Evolutionary conservation across 306 rosid species (phyloP).

Genomic region (Glycine soja): DNA sequence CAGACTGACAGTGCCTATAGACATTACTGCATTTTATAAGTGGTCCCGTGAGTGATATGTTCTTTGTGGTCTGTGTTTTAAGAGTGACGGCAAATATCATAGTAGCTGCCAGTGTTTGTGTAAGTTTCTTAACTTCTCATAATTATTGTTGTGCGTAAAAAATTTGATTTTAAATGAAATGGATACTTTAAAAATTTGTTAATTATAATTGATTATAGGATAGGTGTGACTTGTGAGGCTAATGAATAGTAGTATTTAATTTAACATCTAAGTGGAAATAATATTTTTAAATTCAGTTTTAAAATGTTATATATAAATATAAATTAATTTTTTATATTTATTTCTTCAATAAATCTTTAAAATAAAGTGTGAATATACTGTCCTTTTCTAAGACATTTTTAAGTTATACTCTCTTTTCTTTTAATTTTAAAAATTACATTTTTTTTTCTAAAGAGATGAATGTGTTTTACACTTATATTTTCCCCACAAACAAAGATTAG

Average conservation of each 20-base stretch:
- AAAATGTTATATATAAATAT: not conserved
- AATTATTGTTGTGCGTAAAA: not conserved
- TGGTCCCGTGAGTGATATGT: not conserved
- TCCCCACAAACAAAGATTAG: not conserved
- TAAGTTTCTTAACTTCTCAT: not conserved
- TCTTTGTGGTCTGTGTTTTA: not conserved
- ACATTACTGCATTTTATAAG: not conserved
- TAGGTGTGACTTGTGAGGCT: not conserved
- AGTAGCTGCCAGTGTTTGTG: not conserved
- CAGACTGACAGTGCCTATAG: not conserved
- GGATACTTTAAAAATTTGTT: not conserved
- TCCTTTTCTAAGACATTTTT: no score
- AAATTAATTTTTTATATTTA: not conserved
- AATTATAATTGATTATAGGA: not conserved
- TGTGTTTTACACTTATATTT: not conserved
- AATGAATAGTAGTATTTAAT: not conserved
- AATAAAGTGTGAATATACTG: not conserved
- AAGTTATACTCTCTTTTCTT: no score
- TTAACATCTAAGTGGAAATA: not conserved
- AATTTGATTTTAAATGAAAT: not conserved
- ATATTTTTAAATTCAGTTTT: not conserved
- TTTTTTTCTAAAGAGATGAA: not conserved
- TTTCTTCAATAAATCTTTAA: not conserved
- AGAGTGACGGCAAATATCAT: not conserved
- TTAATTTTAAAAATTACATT: no score